These are phyloP conservation scores for Trichophyton mentagrophytes DNA, from an alignment of 2,329 filamentous ascomycete genomes.

Conservation along the genomic window DNA sequence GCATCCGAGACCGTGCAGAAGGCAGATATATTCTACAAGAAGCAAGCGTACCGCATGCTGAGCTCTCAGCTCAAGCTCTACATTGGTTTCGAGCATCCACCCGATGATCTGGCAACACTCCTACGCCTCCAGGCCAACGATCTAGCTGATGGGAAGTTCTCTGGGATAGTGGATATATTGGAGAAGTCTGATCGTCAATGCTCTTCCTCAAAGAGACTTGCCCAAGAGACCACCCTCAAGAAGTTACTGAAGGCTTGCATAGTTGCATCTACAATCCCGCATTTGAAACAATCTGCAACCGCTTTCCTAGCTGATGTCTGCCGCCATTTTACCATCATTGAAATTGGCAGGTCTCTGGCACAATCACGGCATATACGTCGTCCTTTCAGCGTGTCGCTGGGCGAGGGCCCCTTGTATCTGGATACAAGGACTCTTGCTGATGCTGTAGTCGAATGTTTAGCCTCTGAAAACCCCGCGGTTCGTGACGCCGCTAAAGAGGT, in stretches of 20 bases:
- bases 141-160: slow-evolving; percentile 57
- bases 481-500: slow-evolving; percentile 71
- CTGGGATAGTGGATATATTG: slow-evolving; percentile 56
- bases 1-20: slow-evolving; percentile 46
- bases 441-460: slow-evolving; percentile 76
- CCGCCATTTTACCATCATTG: slow-evolving; percentile 79
- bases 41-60: slow-evolving; percentile 78
- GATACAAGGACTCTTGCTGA: slow-evolving; percentile 81
- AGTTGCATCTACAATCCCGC: slow-evolving; percentile 68
- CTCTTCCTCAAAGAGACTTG: slow-evolving; percentile 75
- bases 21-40: slow-evolving; percentile 80
- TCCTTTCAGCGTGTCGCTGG: slow-evolving; percentile 70
- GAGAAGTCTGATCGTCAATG: slow-evolving; percentile 65
- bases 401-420: slow-evolving; percentile 75
- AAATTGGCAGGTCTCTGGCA: slow-evolving; percentile 73
- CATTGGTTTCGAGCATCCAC: slow-evolving; percentile 73
- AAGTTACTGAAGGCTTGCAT: slow-evolving; percentile 82
- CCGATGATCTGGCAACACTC: slow-evolving; percentile 74
- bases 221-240: slow-evolving; percentile 69
- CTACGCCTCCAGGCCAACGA: slow-evolving; percentile 85
- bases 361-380: slow-evolving; percentile 63
- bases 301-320: slow-evolving; percentile 68
- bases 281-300: slow-evolving; percentile 64
- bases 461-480: slow-evolving; percentile 68
- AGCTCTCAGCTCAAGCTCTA: slow-evolving; percentile 81